phyloP scores from a whole-genome alignment of 306 rosid genomes.

The Alnus rubra region DNA sequence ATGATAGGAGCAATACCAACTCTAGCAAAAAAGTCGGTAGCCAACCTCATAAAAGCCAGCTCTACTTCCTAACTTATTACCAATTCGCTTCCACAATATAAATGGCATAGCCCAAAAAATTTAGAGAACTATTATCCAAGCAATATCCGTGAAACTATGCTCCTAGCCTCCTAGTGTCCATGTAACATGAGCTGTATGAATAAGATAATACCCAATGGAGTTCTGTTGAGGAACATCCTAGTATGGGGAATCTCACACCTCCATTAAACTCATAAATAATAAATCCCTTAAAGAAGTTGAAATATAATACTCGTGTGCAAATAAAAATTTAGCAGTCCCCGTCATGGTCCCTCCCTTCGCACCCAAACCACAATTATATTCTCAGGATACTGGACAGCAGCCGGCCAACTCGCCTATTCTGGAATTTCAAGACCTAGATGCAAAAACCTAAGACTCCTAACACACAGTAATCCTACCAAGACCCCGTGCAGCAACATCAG shows the following conservation, averaged over 20 bases:
- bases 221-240: neutral
- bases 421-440: constrained; percentile 49
- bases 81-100: constrained; percentile 18
- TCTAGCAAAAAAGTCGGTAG: constrained; percentile 34
- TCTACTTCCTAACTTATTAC: constrained; percentile 6
- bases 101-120: constrained; percentile 26
- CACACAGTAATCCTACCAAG: constrained; percentile 97
- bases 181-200: constrained; percentile 44
- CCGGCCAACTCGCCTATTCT: constrained; percentile 79
- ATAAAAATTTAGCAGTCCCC: constrained; percentile 32
- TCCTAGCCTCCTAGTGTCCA: constrained; percentile 39
- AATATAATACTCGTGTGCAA: constrained; percentile 6
- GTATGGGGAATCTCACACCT: constrained; percentile 18
- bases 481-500: constrained; percentile 99
- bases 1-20: constrained; percentile 37
- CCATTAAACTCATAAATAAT: constrained; percentile 37
- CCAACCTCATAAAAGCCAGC: constrained; percentile 34
- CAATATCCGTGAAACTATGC: constrained; percentile 40
- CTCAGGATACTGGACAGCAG: constrained; percentile 91
- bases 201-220: constrained; percentile 30
- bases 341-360: constrained; percentile 49
- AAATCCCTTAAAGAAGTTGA: constrained; percentile 20
- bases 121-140: constrained; percentile 27
- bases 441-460: constrained; percentile 58
- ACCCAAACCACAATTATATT: constrained; percentile 93